Base-by-base conservation (phyloP, 768 basidiomycete genomes). In the Podaxis pistillaris region DNA sequence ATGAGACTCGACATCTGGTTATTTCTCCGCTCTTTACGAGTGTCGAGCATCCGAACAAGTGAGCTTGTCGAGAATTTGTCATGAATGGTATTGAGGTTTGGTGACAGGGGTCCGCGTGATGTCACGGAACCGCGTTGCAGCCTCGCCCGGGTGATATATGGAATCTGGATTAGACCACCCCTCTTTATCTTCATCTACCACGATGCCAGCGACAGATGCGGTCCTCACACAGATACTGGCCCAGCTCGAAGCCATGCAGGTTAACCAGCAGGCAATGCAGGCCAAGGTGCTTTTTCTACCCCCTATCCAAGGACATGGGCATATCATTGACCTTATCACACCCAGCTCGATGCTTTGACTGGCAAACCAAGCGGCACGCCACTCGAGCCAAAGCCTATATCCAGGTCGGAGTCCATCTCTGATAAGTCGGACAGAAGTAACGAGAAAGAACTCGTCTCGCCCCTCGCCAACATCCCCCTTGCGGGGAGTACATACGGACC, bases 221-320 rank as follows among this genome's bases (percentile, higher is more conserved):
- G 73, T 87, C 6, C 77, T 94, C 53, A 81, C 82, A 0, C 89
- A 93, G 72, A 93, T 94, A 60, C 79, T 93, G 8, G 75, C 78
- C 5, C 88, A 89, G 74, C 83, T 94, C 58, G 81, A 89, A 67
- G 78, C 83, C 3, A 79, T 94, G 69, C 88, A 91, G 72, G 74
- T 88, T 53, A 85, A 85, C 54, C 91, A 94, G 71, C 89, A 92
- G 73, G 81, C 85, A 0, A 78, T 94, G 69, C 89, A 92, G 67
- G 86, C 89, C 24, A 91, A 94, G 82, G 91, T 93, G 66, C 46
- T 66, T 63, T 17, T 50, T 44, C n/a, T 53, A 22, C 0, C 13
- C 13, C 37, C 26, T 7, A 22, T 54, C 54, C 13, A 28, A 24
- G 12, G 26, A 11, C 28, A 17, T 60, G 44, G 28, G 24, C 26